phyloP scores from a whole-genome alignment of 352 stramenopile species.

The Lagenidium giganteum region DNA sequence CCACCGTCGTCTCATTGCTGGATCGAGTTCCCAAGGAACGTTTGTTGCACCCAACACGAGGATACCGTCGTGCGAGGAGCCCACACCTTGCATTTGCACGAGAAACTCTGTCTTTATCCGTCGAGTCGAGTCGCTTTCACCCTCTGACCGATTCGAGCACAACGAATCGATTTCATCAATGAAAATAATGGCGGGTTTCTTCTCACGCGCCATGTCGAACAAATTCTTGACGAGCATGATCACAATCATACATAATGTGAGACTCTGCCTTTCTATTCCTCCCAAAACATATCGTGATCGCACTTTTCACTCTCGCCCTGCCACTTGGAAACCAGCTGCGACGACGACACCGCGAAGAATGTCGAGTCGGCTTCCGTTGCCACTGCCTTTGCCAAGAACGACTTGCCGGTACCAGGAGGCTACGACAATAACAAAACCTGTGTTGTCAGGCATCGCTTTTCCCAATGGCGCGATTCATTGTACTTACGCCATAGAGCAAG shows the following conservation, averaged over 20 bases:
- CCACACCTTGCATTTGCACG: conserved; percentile 97
- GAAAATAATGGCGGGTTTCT: conserved; percentile 94
- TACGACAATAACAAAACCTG: conserved; percentile 17
- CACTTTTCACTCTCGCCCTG: conserved; percentile 94
- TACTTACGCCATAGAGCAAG: conserved; percentile 94
- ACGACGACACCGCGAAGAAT: conserved; percentile 98
- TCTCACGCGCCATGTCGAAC: conserved; percentile 97
- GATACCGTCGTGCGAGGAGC: conserved; percentile 87
- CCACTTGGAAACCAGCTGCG: conserved; percentile 98
- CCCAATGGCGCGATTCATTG: too few species aligned
- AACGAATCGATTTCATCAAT: conserved; percentile 98
- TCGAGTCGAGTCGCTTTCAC: conserved; percentile 94
- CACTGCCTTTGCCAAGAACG: conserved; percentile 96
- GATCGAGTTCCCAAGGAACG: conserved; percentile 97
- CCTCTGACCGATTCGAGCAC: conserved; percentile 88
- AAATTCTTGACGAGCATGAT: conserved; percentile 95
- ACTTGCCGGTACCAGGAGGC: conserved; percentile 92
- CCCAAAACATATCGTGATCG: conserved; percentile 24
- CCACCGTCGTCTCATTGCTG: conserved; percentile 93
- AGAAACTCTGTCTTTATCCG: conserved; percentile 99
- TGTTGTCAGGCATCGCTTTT: neutral
- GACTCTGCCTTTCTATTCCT: conserved; percentile 1
- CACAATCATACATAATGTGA: neutral
- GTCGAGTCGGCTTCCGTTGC: conserved; percentile 98
- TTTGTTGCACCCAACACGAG: conserved; percentile 98